phyloP scores from a whole-genome alignment of 306 rosid genomes.

The Vigna trinervia region DNA sequence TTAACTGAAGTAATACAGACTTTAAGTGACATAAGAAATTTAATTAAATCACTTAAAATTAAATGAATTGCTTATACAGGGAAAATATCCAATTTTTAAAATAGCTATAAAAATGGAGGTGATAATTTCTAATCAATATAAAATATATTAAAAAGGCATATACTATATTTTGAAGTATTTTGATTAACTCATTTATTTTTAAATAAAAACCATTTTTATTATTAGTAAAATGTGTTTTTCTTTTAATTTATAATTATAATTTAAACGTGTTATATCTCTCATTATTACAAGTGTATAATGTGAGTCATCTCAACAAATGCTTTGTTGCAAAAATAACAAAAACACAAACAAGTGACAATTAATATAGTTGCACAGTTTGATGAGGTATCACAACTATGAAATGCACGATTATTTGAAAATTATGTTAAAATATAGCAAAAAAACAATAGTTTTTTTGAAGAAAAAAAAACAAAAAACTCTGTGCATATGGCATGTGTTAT shows the following conservation, averaged over 20 bases:
- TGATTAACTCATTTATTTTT: background rate
- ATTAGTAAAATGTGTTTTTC: background rate
- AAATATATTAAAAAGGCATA: background rate
- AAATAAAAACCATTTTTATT: no score
- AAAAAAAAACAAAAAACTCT: background rate
- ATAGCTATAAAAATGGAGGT: no score
- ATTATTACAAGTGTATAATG: no score
- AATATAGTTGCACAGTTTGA: background rate
- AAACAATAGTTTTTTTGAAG: background rate
- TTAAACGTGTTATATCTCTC: no score
- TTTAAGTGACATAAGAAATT: no score
- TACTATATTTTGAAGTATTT: background rate
- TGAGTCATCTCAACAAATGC: no score
- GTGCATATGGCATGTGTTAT: background rate
- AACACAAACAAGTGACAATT: background rate
- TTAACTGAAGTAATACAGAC: no score
- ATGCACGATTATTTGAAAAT: background rate
- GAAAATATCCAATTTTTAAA: no score
- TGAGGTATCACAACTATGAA: no score
- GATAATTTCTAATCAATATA: no score
- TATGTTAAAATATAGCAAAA: background rate
- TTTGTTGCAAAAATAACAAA: background rate
- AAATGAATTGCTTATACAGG: no score
- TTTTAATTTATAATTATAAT: background rate
- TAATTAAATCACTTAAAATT: no score